Evolutionary conservation across 352 stramenopile genomes (phyloP), one percentile per base, ranked within the genome.

Genomic region (Globisporangium radiosum): DNA sequence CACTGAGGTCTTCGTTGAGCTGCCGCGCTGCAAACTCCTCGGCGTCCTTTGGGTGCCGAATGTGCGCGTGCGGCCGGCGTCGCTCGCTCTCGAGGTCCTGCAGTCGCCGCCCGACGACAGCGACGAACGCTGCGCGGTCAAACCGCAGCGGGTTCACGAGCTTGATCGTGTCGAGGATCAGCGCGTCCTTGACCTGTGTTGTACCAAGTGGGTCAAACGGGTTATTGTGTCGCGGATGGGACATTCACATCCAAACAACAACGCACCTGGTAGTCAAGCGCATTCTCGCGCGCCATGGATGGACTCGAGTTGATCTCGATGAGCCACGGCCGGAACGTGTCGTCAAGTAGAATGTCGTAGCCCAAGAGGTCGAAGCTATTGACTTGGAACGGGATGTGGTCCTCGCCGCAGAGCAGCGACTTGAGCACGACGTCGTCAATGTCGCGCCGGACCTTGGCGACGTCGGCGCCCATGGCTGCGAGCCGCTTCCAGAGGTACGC

Each of bases 231-330:
- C 19, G 19, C 9, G 7, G 17, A 52, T 37, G 9, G 6, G 47
- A 37, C 17, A 9, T 37, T 37, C 47, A 39, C 17, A 14, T n/a
- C 1, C 47, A 37, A 17, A 38, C 43, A 38, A 44, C 13, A 39
- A 42, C 44, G 25, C 45, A 54, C 62, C 58, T 85, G 71, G 48
- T 70, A 78, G 72, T 98, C 93, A 33, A 98, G 65, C 7, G 74
- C 59, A 45, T 92, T 87, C 47, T 97, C 90, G 17, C 88, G 75
- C 15, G 75, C 86, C 74, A 98, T 88, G 9, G 87, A 97, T 25
- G 95, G 95, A 56, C 86, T 97, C 51, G 90, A 88, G 66, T 98
- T 98, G 57, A 98, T 96, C 71, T 98, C 95, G 44, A 98, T 94
- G 6, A 98, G 81, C 92, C 93, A 98, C 40, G 92, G 91, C 7